Evolutionary conservation across 805 yeast genomes (phyloP).

Genomic region (Candida ortonii): DNA sequence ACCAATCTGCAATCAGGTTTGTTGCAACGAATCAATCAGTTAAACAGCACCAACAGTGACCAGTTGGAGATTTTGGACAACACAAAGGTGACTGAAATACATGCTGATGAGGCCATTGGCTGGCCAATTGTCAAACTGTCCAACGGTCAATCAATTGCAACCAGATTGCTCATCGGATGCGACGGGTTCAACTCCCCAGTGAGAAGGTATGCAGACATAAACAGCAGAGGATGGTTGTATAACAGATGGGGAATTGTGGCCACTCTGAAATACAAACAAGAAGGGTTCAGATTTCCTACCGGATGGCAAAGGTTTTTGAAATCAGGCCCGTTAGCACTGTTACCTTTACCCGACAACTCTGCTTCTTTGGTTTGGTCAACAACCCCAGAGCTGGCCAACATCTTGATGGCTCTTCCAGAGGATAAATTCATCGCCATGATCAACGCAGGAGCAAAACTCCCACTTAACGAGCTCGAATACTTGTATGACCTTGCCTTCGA

Average conservation of each 20-base stretch:
- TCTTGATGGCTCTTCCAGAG: slow-evolving; percentile 56
- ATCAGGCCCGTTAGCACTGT: slow-evolving; percentile 88
- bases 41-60: slow-evolving; percentile 27
- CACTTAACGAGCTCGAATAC: slow-evolving; percentile 71
- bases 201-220: slow-evolving; percentile 73
- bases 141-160: slow-evolving; percentile 58
- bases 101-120: slow-evolving; percentile 37
- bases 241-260: slow-evolving; percentile 91
- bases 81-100: slow-evolving; percentile 63
- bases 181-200: slow-evolving; percentile 97
- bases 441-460: slow-evolving; percentile 84
- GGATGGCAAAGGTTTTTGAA: slow-evolving; percentile 93
- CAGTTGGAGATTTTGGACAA: slow-evolving; percentile 52
- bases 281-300: slow-evolving; percentile 57
- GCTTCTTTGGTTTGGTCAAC: slow-evolving; percentile 96
- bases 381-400: slow-evolving; percentile 67
- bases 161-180: slow-evolving; percentile 86
- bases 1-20: slow-evolving; percentile 78
- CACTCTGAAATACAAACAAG: slow-evolving; percentile 70
- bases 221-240: slow-evolving; percentile 90
- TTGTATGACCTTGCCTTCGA: slow-evolving; percentile 48
- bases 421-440: slow-evolving; percentile 65
- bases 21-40: slow-evolving; percentile 48
- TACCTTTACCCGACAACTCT: slow-evolving; percentile 81
- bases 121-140: slow-evolving; percentile 79